phyloP scores from a whole-genome alignment of 2,329 filamentous ascomycete genomes.

The Zalaria sp. region DNA sequence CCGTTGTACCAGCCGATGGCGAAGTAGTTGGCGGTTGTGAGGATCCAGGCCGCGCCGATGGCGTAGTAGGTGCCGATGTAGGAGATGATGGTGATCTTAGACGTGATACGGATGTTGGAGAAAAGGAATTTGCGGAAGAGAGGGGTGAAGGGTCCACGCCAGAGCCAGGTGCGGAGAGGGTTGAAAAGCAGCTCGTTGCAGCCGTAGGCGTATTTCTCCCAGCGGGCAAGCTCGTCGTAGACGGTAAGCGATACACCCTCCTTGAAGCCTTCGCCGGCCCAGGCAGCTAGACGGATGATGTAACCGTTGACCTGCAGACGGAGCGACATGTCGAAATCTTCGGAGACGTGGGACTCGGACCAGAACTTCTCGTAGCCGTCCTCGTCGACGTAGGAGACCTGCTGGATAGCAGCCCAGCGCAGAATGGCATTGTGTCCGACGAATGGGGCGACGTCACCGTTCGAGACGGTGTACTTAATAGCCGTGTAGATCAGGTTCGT shows the following conservation, averaged over 20 bases:
- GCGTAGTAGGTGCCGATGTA: constrained; percentile 60
- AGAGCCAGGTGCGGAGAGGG: constrained; percentile 48
- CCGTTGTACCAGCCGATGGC: constrained; percentile 58
- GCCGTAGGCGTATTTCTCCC: constrained; percentile 63
- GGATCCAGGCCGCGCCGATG: constrained; percentile 51
- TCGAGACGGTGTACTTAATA: constrained; percentile 56
- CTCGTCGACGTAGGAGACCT: constrained; percentile 41
- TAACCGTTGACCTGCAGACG: constrained; percentile 57
- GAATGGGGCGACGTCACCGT: constrained; percentile 60
- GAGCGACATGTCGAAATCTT: constrained; percentile 56
- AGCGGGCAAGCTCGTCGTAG: constrained; percentile 57
- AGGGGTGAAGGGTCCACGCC: constrained; percentile 48
- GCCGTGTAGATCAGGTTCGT: constrained; percentile 65
- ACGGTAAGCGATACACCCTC: constrained; percentile 61
- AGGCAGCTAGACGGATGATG: constrained; percentile 53
- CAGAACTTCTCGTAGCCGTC: constrained; percentile 54
- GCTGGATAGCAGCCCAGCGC: constrained; percentile 51
- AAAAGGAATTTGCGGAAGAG: constrained; percentile 48
- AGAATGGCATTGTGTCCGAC: constrained; percentile 68
- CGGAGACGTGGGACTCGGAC: constrained; percentile 63
- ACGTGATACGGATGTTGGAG: constrained; percentile 48
- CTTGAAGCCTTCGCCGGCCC: constrained; percentile 56
- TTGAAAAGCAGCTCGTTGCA: constrained; percentile 60
- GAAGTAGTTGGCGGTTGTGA: constrained; percentile 58
- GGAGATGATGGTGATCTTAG: constrained; percentile 57